Evolutionary conservation across 1,284 basidiomycete species (phyloP).

Genomic region (Grifola frondosa): DNA sequence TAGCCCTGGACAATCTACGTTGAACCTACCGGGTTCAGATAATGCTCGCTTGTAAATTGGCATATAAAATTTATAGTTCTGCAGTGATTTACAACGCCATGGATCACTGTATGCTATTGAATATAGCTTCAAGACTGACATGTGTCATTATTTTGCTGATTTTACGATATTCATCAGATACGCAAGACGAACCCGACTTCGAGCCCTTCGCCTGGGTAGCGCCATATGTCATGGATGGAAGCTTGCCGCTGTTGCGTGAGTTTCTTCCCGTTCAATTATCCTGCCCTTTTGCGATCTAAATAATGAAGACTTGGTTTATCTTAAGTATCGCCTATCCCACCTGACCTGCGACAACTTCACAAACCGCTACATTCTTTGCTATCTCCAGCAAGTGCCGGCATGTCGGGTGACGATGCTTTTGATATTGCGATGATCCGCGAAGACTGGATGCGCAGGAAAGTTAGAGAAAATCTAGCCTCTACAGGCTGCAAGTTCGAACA

Average conservation of each 20-base stretch:
- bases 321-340: slow-evolving; percentile 39
- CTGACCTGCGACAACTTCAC: slow-evolving; percentile 51
- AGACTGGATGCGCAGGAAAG: slow-evolving; percentile 50
- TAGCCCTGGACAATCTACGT: no score
- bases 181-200: slow-evolving; percentile 13
- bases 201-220: slow-evolving; percentile 36
- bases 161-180: slow-evolving; percentile 4
- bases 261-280: neutral
- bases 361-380: slow-evolving; percentile 50
- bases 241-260: slow-evolving; percentile 15
- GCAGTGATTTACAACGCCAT: no score
- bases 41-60: neutral
- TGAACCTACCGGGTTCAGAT: no score
- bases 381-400: slow-evolving; percentile 59
- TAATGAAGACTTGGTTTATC: neutral
- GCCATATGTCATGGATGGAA: slow-evolving; percentile 15
- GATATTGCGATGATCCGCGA: slow-evolving; percentile 61
- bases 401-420: slow-evolving; percentile 53
- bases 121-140: neutral
- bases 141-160: neutral
- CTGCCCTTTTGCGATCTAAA: neutral
- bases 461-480: slow-evolving; percentile 14
- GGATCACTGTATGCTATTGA: no score
- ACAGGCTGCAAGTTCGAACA: slow-evolving; percentile 10
- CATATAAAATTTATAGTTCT: no score